phyloP scores from a whole-genome alignment of 306 rosid genomes.

The Cicer judaicum region DNA sequence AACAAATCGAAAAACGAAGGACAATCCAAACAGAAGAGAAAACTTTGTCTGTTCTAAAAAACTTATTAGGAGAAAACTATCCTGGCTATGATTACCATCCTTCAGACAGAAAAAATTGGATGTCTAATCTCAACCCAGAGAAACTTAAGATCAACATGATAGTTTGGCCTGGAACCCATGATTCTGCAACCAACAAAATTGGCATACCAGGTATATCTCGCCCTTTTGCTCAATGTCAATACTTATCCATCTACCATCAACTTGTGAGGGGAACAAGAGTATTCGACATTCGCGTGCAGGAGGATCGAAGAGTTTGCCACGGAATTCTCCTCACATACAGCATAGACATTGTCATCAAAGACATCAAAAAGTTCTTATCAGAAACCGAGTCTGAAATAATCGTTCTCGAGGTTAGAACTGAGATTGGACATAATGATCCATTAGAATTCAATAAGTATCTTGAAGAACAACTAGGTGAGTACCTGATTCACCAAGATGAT shows the following conservation, averaged over 20 bases:
- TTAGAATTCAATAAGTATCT: constrained; percentile 73
- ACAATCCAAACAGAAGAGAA: constrained; percentile 57
- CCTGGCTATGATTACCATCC: constrained; percentile 70
- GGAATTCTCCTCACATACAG: constrained; percentile 74
- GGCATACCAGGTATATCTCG: constrained; percentile 78
- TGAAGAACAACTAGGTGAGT: constrained; percentile 71
- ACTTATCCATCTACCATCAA: constrained; percentile 74
- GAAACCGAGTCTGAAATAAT: constrained; percentile 78
- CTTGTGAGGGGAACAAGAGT: constrained; percentile 69
- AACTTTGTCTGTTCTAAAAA: constrained; percentile 52
- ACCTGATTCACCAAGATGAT: constrained; percentile 70
- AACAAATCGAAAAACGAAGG: constrained; percentile 60
- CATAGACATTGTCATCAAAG: constrained; percentile 71
- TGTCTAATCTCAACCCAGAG: constrained; percentile 65
- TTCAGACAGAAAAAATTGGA: constrained; percentile 77
- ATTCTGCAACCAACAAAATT: constrained; percentile 84
- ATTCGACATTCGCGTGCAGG: constrained; percentile 74
- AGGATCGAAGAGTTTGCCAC: constrained; percentile 74
- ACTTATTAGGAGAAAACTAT: constrained; percentile 52
- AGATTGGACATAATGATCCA: constrained; percentile 84
- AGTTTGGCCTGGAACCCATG: constrained; percentile 96
- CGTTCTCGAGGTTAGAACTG: constrained; percentile 83
- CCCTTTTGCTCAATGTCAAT: constrained; percentile 92
- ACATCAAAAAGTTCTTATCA: constrained; percentile 67
- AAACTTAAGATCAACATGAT: constrained; percentile 60